These are phyloP conservation scores for Macaranga tanarius DNA, from an alignment of 441 rosid genomes.

Conservation along the genomic window DNA sequence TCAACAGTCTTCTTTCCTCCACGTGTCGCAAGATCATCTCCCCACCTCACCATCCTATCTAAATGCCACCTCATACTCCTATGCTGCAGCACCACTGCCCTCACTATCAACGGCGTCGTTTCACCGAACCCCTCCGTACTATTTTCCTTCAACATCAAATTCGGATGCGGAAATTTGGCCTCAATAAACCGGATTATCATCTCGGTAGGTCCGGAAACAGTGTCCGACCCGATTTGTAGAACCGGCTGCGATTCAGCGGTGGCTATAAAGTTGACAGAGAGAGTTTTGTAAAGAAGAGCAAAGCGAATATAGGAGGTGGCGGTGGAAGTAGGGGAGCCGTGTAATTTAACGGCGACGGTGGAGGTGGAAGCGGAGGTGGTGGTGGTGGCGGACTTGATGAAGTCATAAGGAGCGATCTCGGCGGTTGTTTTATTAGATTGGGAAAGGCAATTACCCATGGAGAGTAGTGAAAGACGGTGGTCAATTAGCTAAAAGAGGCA, in stretches of 20 bases:
- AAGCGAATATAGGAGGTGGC: conserved; percentile 45
- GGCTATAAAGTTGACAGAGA: conserved; percentile 41
- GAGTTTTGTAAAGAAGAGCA: conserved; percentile 55
- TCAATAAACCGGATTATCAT: conserved; percentile 52
- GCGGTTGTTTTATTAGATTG: conserved; percentile 36
- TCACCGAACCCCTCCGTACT: conserved; percentile 28
- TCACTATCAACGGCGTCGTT: conserved; percentile 45
- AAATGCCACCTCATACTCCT: conserved; percentile 62
- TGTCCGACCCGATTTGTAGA: conserved; percentile 50
- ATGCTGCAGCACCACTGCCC: conserved; percentile 51
- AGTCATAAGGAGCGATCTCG: conserved; percentile 45
- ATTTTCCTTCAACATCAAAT: conserved; percentile 19
- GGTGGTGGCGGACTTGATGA: conserved; percentile 26
- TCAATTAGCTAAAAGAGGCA: background rate
- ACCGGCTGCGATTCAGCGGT: conserved; percentile 20
- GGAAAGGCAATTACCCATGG: conserved; percentile 55
- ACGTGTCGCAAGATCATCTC: conserved; percentile 57
- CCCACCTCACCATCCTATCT: conserved; percentile 65
- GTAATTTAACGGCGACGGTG: conserved; percentile 30
- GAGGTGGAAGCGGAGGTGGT: conserved; percentile 25
- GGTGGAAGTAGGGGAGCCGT: conserved; percentile 35
- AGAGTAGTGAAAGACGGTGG: background rate
- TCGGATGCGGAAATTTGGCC: conserved; percentile 48
- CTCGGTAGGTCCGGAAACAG: conserved; percentile 44
- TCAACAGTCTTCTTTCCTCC: conserved; percentile 47